These are phyloP conservation scores for Amniculicola lignicola DNA, from an alignment of 495 filamentous ascomycete genomes.

Conservation along the genomic window DNA sequence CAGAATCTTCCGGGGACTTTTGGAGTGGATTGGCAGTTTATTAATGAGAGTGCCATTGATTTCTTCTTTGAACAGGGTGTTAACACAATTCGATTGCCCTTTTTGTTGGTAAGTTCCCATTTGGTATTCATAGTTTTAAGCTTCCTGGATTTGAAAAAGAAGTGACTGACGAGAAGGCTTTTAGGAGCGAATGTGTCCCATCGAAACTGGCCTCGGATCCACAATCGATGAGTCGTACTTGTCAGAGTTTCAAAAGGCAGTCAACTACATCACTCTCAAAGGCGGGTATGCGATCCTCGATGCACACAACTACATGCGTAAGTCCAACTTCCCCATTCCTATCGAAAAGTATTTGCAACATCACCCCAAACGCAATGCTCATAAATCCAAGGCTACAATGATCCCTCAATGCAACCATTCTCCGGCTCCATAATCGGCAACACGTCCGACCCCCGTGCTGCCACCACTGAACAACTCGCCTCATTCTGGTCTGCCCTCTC, in stretches of 20 bases:
- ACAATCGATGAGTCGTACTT: constrained; percentile 38
- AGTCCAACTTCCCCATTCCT: not conserved
- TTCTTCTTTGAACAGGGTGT: constrained; percentile 28
- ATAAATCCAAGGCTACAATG: constrained; percentile 32
- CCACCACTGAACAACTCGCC: constrained; percentile 32
- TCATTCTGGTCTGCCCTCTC: constrained; percentile 35
- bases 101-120: constrained; percentile 26
- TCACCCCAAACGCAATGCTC: not conserved
- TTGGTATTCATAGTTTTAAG: not conserved
- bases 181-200: constrained; percentile 38
- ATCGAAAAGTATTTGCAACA: not conserved
- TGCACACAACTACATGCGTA: constrained; percentile 39
- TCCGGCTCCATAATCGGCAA: constrained; percentile 36
- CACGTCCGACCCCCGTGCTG: constrained; percentile 27
- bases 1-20: constrained; percentile 33
- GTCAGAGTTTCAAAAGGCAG: constrained; percentile 26
- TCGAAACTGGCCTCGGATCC: constrained; percentile 29
- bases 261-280: constrained; percentile 31
- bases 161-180: not conserved
- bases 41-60: constrained; percentile 30
- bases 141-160: too few relatives aligned
- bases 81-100: constrained; percentile 34
- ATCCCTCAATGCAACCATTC: constrained; percentile 33
- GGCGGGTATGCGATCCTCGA: constrained; percentile 36
- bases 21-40: constrained; percentile 35